Base-by-base conservation (phyloP, 148 eudicot genomes). In the Cornus suecica region DNA sequence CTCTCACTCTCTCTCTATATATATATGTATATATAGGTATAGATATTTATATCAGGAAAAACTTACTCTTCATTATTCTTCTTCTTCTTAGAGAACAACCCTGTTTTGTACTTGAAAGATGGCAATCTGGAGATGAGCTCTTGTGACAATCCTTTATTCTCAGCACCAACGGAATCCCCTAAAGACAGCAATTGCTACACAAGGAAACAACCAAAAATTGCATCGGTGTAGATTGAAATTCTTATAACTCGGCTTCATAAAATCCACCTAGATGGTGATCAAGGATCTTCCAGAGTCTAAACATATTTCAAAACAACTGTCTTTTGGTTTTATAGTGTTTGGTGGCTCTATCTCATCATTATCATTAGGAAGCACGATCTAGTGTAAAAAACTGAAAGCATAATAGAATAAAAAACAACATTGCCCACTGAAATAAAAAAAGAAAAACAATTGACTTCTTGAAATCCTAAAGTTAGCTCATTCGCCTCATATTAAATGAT, bases 111-210 rank as follows among this genome's bases (percentile, higher is more conserved):
- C 70, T 80, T 90, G 87, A 79, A 87, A 71, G 67, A 76, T 41
- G 95, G 97, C 80, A 94, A 78, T 71, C 87, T 89, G 67, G 89
- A 83, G 71, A 92, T 84, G 80, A 84, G 85, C 31, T 80, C 81
- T 74, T 83, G 83, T 2, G 97, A 76, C n/a, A 94, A 79, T 75
- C 98, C 98, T 84, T 48, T 87, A 84, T 80, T 88, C 79, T 88
- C 93, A 37, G 69, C 63, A 20, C 98, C 97, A 81, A 92, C 84
- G 3, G 85, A 73, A 51, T 94, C 98, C 31, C 87, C 92, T 58
- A 89, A 80, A 41, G 82, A 84, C 81, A 75, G 88, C 80, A 94
- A 3, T 58, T 58, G 62, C 62, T 58, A 58, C 23, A 58, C 62
- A 58, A 58, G 54, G n/a, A 58, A 37, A 58, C n/a, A 64, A 76